phyloP scores from a whole-genome alignment of 257 asterid species.

The Lantana camara region DNA sequence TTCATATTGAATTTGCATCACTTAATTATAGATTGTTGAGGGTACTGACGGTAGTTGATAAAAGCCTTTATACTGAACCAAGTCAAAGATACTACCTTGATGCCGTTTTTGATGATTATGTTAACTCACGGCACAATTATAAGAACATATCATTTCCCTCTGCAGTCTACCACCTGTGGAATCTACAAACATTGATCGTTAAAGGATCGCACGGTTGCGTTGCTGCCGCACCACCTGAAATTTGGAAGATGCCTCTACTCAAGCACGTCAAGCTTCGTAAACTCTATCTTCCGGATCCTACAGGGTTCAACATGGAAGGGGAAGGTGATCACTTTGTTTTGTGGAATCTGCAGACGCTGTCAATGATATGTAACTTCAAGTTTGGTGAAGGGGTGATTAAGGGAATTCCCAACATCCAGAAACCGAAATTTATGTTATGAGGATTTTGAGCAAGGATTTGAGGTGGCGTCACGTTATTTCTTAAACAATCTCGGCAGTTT shows the following conservation, averaged over 20 bases:
- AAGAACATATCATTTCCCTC: too few relatives aligned
- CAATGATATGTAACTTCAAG: background rate
- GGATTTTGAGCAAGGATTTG: background rate
- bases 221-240: background rate
- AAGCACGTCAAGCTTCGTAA: background rate
- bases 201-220: background rate
- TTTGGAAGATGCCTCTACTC: conserved; percentile 14
- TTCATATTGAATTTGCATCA: background rate
- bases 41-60: background rate
- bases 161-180: background rate
- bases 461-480: background rate
- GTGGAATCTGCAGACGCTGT: background rate
- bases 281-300: background rate
- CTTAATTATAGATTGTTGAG: background rate
- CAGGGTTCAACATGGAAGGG: background rate
- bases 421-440: background rate
- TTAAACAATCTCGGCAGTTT: conserved; percentile 9
- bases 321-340: background rate
- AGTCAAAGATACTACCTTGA: too few relatives aligned
- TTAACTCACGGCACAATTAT: conserved; percentile 2
- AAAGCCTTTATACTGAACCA: background rate
- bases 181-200: conserved; percentile 4
- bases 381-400: background rate
- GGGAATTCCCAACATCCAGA: background rate
- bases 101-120: background rate